These are phyloP conservation scores for Jaminaea rosea DNA, from an alignment of 1,284 basidiomycete species.

Conservation along the genomic window DNA sequence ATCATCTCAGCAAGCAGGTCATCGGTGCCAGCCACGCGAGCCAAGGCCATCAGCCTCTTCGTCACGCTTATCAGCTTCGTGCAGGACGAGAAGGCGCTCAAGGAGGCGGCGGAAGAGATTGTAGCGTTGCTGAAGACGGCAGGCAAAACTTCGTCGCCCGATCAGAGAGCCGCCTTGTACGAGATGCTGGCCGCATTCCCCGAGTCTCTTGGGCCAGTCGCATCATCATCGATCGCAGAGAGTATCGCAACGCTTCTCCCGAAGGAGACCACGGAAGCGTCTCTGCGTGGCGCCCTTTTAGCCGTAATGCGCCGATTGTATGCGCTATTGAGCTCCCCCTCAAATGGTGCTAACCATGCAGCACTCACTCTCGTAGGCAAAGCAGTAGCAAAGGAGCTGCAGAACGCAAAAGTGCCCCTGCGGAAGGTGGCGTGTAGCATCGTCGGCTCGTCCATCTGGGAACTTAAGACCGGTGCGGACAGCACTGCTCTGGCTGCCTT, in stretches of 20 bases:
- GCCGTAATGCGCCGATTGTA: slow-evolving; percentile 24
- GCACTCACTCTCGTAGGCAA: background rate
- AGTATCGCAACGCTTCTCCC: slow-evolving; percentile 19
- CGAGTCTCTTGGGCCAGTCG: too few species aligned
- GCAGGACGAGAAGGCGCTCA: slow-evolving; percentile 13
- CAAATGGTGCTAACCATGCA: background rate
- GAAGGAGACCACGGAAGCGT: slow-evolving; percentile 34
- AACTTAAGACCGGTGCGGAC: background rate
- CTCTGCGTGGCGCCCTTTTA: slow-evolving; percentile 22
- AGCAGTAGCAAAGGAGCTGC: slow-evolving; percentile 28
- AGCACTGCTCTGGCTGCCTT: slow-evolving; percentile 17
- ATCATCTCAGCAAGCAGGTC: slow-evolving; percentile 32
- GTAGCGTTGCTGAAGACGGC: slow-evolving; percentile 22
- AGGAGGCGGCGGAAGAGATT: slow-evolving; percentile 20
- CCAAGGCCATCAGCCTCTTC: slow-evolving; percentile 20
- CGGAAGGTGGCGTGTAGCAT: slow-evolving; percentile 26
- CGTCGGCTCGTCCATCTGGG: slow-evolving; percentile 27
- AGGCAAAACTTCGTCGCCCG: slow-evolving; percentile 26
- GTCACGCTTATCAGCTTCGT: slow-evolving; percentile 10
- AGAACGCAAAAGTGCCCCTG: slow-evolving; percentile 28
- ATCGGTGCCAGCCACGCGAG: slow-evolving; percentile 22
- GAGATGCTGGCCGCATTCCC: slow-evolving; percentile 19
- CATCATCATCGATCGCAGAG: slow-evolving; percentile 16
- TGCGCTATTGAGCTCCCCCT: slow-evolving; percentile 9
- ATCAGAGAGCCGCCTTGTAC: slow-evolving; percentile 28